phyloP scores from a whole-genome alignment of 352 stramenopile genomes.

The Globisporangium heterothallicum region DNA sequence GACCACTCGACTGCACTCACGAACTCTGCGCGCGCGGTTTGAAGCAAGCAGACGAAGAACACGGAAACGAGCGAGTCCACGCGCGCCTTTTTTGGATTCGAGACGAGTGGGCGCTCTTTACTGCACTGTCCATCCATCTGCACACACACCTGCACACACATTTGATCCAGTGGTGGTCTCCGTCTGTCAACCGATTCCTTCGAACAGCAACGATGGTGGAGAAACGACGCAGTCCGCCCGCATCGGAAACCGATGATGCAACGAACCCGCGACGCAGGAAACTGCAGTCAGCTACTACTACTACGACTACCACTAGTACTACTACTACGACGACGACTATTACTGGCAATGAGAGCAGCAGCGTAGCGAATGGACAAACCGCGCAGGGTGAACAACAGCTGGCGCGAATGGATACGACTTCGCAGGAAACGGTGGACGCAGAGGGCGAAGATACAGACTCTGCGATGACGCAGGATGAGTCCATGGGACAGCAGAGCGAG shows the following conservation, averaged over 20 bases:
- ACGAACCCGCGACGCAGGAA: slow-evolving; percentile 7
- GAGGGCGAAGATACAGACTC: slow-evolving; percentile 4
- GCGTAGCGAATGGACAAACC: neutral
- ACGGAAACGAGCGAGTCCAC: too few species aligned
- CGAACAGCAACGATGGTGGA: slow-evolving; percentile 30
- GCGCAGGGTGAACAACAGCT: neutral
- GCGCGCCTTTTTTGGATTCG: too few species aligned
- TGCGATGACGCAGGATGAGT: slow-evolving; percentile 10
- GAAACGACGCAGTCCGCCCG: slow-evolving; percentile 34
- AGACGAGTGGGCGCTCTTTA: too few species aligned
- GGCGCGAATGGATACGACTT: neutral
- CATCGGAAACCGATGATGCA: neutral
- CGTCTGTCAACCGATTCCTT: too few species aligned
- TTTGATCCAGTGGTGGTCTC: too few species aligned
- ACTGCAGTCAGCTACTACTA: neutral
- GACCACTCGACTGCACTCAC: too few species aligned
- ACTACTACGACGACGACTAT: neutral
- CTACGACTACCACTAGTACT: neutral
- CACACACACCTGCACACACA: neutral
- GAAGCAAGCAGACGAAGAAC: too few species aligned
- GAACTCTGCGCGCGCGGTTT: too few species aligned
- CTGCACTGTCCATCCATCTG: too few species aligned
- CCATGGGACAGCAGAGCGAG: slow-evolving; percentile 7
- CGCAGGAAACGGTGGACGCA: slow-evolving; percentile 8
- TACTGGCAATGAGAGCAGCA: neutral